Evolutionary conservation across 2,329 filamentous ascomycete genomes (phyloP), one percentile per base, ranked within the genome.

Genomic region (Rhinocladiella mackenziei): DNA sequence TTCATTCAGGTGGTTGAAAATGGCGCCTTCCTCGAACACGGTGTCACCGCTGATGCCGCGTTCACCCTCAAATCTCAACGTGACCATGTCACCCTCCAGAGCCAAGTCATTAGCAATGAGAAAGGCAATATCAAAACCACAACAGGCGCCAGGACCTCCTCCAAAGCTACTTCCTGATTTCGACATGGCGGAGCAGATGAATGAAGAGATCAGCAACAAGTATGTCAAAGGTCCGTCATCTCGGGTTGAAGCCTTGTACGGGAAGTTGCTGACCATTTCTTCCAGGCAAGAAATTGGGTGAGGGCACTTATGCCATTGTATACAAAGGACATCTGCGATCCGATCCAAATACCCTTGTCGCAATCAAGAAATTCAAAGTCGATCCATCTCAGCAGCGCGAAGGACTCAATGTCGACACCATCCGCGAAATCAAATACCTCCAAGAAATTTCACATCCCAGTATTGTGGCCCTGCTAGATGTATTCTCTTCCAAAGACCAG

Each of bases 221-320:
- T 98, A 95, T 65, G 78, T 92, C 55, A 94, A 94, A 72, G 87
- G 85, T 83, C 62, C 22, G 63, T 40, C 33, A 38, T 9, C 11
- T 5, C 11, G 5, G 3, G 2, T 29, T 39, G 9, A 7, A 36
- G 19, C 5, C n/a, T n/a, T 5, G 2, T 15, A 9, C 17, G 20
- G 7, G 19, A 23, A 23, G 17, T 6, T 39, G 19, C 31, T 40
- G 30, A 39, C 20, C 11, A 17, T 23, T 15, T 10, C 11, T 20
- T 15, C 8, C 55, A 88, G 86, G 87, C 60, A 89, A 86, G 64
- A 92, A 92, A 62, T 80, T 98, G 48, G 92, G 92, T 65, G 88
- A 94, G 67, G 92, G 92, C 71, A 97, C 92, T 53, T 98, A 98
- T 65, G 92, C 92, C 63, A 83, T 94, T 60, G 92, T 98, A 60